These are phyloP conservation scores for Curvularia spicifera DNA, from an alignment of 2,329 filamentous ascomycete species.

Conservation along the genomic window DNA sequence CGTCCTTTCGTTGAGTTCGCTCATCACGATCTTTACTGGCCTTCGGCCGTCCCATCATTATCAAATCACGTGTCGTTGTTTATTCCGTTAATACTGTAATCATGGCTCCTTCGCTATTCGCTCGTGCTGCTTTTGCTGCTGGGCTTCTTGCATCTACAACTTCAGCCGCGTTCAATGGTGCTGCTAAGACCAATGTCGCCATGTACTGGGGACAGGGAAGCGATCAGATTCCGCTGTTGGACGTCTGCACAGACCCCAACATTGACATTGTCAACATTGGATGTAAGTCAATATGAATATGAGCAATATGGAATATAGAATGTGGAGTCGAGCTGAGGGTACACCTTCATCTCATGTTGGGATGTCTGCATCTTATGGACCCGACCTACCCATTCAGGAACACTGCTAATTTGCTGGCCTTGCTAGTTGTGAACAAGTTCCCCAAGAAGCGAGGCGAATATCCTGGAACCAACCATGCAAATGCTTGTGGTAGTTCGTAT, in stretches of 20 bases:
- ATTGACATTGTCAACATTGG: slow-evolving; percentile 64
- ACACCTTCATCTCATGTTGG: neutral
- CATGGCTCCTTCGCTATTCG: slow-evolving; percentile 47
- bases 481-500: slow-evolving; percentile 51
- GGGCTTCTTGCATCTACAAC: slow-evolving; percentile 44
- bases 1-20: slow-evolving; percentile 60
- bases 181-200: slow-evolving; percentile 57
- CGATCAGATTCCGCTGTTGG: slow-evolving; percentile 55
- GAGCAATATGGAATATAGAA: neutral
- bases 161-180: slow-evolving; percentile 51
- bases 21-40: slow-evolving; percentile 51
- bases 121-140: slow-evolving; percentile 45
- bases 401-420: neutral
- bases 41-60: slow-evolving; percentile 48
- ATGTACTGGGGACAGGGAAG: slow-evolving; percentile 64
- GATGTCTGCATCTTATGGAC: neutral
- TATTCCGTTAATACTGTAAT: slow-evolving; percentile 38
- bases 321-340: neutral
- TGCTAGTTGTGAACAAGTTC: slow-evolving; percentile 58
- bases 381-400: neutral
- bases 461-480: slow-evolving; percentile 63
- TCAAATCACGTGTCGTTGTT: slow-evolving; percentile 31
- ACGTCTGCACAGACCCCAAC: slow-evolving; percentile 59
- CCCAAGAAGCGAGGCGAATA: slow-evolving; percentile 57
- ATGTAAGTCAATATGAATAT: slow-evolving; percentile 32